Evolutionary conservation across 148 eudicot genomes (phyloP), one percentile per base, ranked within the genome.

Genomic region (Cornus florida): DNA sequence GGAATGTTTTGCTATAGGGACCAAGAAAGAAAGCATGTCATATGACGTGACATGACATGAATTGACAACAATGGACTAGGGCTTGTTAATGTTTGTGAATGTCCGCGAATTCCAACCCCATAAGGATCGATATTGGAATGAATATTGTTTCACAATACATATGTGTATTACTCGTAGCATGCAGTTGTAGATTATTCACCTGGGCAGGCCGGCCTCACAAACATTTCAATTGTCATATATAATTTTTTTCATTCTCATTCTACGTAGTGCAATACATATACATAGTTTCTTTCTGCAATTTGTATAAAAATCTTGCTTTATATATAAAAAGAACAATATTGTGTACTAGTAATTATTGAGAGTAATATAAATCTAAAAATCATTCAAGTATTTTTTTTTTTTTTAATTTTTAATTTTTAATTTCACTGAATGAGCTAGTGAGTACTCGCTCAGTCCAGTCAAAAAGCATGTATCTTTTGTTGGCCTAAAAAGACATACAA

Each of bases 401-500:
- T 74, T 60, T 69, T 28, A 74, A 4, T 39, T 39, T 39, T 39
- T 39, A 4, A 39, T 4, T 39, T 4, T 39, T 39, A 28, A 39
- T 43, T 9, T 43, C 48, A 43, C 10, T 43, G 48, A 43, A 43
- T 43, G 8, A 41, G 22, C 28, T 38, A 19, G 22, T 20, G 73
- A 73, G 53, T 35, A 66, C 78, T 64, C 73, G 72, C 73, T 70
- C 73, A 86, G 84, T 85, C 87, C 85, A 85, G 97, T 94, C 98
- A 94, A 94, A 93, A 94, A 89, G 91, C 41, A 78, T 80, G 73
- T 71, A 79, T 89, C 94, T 87, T 39, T 93, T 88, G 83, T 79
- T 84, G 83, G 89, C 94, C 92, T 94, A 82, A 89, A 94, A 94
- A 93, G 98, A 92, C 92, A 84, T 92, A 77, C 89, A 86, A 83